phyloP scores from a whole-genome alignment of 2,329 filamentous ascomycete genomes.

The Mycosphaerelloides madeirae region DNA sequence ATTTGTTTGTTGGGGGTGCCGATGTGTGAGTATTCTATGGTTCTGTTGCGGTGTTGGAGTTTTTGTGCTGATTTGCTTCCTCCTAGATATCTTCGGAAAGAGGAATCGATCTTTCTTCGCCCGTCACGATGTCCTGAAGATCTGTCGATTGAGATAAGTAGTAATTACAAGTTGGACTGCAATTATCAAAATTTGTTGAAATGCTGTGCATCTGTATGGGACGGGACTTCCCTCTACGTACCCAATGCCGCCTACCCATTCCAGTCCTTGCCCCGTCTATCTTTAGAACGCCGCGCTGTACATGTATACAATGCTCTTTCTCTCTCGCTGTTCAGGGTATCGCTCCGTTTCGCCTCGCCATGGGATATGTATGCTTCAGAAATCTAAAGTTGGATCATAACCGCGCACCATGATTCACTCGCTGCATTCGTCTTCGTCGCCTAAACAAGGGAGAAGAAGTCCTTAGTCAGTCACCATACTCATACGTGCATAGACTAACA shows the following conservation, averaged over 20 bases:
- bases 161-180: too few relatives aligned
- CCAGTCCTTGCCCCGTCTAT: too few relatives aligned
- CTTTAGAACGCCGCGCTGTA: neutral
- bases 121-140: slow-evolving; percentile 62
- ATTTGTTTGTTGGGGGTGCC: slow-evolving; percentile 72
- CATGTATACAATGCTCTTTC: neutral
- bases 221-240: too few relatives aligned
- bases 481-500: neutral
- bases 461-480: slow-evolving; percentile 6
- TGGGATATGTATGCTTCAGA: too few relatives aligned
- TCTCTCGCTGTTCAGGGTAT: neutral
- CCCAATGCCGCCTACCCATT: too few relatives aligned
- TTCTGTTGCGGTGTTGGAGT: neutral
- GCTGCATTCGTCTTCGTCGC: neutral
- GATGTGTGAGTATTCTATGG: slow-evolving; percentile 59
- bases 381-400: too few relatives aligned
- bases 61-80: neutral
- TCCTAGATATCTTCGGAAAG: slow-evolving; percentile 71
- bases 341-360: too few relatives aligned
- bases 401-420: neutral
- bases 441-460: neutral
- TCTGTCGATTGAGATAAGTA: slow-evolving; percentile 9
- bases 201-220: too few relatives aligned
- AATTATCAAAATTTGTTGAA: too few relatives aligned
- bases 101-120: slow-evolving; percentile 69